Conservation (phyloP, 371 early-diverging fungal genomes). For the Mortierella sp. region DNA sequence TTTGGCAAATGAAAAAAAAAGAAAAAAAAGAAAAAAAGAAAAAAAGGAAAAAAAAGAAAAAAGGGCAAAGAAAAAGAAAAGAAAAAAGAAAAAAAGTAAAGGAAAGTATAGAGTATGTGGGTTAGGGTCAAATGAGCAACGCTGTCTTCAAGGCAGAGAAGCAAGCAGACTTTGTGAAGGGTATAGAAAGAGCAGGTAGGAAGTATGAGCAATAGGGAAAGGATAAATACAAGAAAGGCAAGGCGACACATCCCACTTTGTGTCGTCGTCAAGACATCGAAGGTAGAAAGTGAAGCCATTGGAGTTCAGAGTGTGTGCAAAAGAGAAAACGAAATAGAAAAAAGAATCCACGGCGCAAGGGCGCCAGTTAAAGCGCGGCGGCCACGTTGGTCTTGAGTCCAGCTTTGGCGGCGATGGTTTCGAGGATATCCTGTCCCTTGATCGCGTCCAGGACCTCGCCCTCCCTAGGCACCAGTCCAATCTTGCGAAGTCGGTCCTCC, state of each 20-base stretch:
- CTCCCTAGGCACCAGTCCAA: conserved; percentile 63
- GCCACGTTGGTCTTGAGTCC: not conserved
- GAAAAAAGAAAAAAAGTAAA: not conserved
- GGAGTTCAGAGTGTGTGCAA: not conserved
- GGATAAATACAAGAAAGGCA: not conserved
- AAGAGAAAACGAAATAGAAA: not conserved
- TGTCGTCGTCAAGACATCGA: not conserved
- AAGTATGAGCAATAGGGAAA: not conserved
- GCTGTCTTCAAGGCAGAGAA: not conserved
- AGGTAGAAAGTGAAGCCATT: not conserved
- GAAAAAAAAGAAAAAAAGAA: not conserved
- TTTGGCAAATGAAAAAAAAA: not conserved
- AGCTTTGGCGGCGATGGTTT: conserved; percentile 23
- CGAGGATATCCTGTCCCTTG: conserved; percentile 35
- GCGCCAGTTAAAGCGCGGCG: not conserved
- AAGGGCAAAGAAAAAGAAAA: not conserved
- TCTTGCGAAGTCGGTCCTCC: conserved; percentile 65
- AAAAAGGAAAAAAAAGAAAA: not conserved
- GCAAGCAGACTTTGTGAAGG: not conserved
- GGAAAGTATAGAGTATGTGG: not conserved
- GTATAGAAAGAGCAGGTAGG: not conserved
- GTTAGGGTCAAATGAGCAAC: not conserved
- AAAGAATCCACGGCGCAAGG: too few species aligned
- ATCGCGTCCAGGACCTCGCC: conserved; percentile 65
- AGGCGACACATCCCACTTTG: not conserved